Conservation (phyloP, 2,329 filamentous ascomycete genomes). For the Simplicillium sp. region DNA sequence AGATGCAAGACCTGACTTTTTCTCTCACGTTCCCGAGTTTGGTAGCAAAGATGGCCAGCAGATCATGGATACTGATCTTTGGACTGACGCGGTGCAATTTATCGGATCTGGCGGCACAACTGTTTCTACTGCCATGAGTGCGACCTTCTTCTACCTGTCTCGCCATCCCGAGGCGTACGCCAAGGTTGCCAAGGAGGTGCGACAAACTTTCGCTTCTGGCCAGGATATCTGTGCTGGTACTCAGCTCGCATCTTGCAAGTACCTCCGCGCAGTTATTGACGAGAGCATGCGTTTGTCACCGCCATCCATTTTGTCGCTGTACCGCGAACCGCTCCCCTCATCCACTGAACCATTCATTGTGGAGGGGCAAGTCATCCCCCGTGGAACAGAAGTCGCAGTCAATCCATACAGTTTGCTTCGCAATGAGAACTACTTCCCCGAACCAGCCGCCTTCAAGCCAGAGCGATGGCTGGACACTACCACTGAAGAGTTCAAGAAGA, state of each 20-base stretch:
- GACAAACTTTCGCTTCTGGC: background rate
- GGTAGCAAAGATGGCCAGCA: no score
- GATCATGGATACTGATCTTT: no score
- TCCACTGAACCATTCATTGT: background rate
- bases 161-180: constrained; percentile 2
- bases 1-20: constrained; percentile 7
- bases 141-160: constrained; percentile 4
- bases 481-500: background rate
- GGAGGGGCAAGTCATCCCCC: constrained; percentile 2
- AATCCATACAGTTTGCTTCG: constrained; percentile 5
- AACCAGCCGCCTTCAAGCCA: constrained; percentile 6
- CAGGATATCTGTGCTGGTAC: background rate
- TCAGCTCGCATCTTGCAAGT: background rate
- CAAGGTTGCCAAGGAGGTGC: background rate
- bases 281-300: constrained; percentile 6
- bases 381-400: constrained; percentile 4
- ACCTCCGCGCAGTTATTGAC: constrained; percentile 6
- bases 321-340: constrained; percentile 4
- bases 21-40: background rate
- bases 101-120: no score
- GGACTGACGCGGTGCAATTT: no score
- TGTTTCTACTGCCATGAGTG: no score
- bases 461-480: constrained; percentile 4
- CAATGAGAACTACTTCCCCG: constrained; percentile 6
- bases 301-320: background rate